Conservation (phyloP, 2,329 filamentous ascomycete species). For the Elsinoe arachidis region DNA sequence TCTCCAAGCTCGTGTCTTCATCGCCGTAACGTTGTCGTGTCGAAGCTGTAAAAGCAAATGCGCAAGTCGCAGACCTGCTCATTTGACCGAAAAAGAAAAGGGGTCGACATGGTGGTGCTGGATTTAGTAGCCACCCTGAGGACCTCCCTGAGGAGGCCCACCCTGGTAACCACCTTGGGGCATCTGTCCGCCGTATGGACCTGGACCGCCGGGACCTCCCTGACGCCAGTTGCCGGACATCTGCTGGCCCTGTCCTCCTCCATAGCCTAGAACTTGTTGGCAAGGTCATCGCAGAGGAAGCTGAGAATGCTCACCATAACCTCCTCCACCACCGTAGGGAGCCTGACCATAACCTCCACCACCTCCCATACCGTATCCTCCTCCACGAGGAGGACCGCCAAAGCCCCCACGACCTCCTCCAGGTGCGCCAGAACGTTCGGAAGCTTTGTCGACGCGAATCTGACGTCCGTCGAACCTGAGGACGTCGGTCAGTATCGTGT, state of each 20-base stretch:
- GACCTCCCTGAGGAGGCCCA: constrained; percentile 11
- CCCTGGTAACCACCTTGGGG: constrained; percentile 8
- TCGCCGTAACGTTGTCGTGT: not conserved
- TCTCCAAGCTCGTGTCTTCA: constrained; percentile 7
- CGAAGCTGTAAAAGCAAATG: not conserved
- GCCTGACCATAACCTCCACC: constrained; percentile 24
- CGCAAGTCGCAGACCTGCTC: constrained; percentile 7
- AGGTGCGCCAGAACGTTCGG: constrained; percentile 62
- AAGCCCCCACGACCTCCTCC: constrained; percentile 42
- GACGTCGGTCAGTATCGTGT: not conserved
- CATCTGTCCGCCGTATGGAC: constrained; percentile 5
- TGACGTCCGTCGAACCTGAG: constrained; percentile 81
- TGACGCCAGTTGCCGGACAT: constrained; percentile 15
- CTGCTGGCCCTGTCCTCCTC: constrained; percentile 18
- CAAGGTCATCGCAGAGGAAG: not conserved
- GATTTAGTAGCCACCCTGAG: not conserved
- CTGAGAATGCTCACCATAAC: constrained; percentile 20
- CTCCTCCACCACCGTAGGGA: constrained; percentile 16
- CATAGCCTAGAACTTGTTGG: constrained; percentile 8
- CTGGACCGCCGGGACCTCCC: not conserved
- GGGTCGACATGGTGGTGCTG: not conserved
- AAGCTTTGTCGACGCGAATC: constrained; percentile 93
- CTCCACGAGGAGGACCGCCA: constrained; percentile 25
- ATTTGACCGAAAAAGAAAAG: not conserved
- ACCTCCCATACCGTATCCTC: constrained; percentile 21